These are phyloP conservation scores for Astragalus membranaceus DNA, from an alignment of 306 rosid species.

Conservation along the genomic window DNA sequence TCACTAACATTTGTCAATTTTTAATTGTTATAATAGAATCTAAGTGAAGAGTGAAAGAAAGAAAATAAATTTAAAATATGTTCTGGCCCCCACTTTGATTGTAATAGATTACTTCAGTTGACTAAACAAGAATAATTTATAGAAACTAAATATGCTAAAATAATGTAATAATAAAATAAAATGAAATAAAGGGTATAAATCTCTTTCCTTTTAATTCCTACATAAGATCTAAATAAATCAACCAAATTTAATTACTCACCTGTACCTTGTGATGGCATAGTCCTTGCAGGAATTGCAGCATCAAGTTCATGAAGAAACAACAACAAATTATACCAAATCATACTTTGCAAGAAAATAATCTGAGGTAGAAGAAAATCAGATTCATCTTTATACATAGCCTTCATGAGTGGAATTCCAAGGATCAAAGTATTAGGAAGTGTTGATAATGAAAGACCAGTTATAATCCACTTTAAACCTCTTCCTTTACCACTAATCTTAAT, in stretches of 20 bases:
- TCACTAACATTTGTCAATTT: background rate
- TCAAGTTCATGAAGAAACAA: conserved; percentile 74
- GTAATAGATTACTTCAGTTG: conserved; percentile 24
- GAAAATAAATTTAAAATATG: background rate
- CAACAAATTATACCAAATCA: conserved; percentile 75
- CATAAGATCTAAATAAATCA: background rate
- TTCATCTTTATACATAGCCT: conserved; percentile 78
- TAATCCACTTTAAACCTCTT: conserved; percentile 61
- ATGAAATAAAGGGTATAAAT: conserved; percentile 2
- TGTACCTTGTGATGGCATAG: conserved; percentile 55
- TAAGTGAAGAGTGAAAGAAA: conserved; percentile 12
- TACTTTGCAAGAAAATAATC: conserved; percentile 82
- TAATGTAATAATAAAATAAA: conserved; percentile 12
- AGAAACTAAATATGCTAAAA: background rate
- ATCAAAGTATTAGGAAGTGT: conserved; percentile 92
- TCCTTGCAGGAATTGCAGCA: conserved; percentile 48
- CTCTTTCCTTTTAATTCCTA: background rate
- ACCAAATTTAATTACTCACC: conserved; percentile 38
- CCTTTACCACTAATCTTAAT: conserved; percentile 40
- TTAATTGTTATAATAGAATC: conserved; percentile 16
- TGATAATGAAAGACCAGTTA: conserved; percentile 78
- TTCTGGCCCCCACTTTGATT: conserved; percentile 31
- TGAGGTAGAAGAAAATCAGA: conserved; percentile 55
- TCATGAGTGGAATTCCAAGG: conserved; percentile 82
- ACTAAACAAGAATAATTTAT: conserved; percentile 24